Percentiles rank a stretch among this genome's conserved stretches.
Evolutionary conservation across 352 stramenopile genomes (phyloP).

Genomic region (Globisporangium lucens): DNA sequence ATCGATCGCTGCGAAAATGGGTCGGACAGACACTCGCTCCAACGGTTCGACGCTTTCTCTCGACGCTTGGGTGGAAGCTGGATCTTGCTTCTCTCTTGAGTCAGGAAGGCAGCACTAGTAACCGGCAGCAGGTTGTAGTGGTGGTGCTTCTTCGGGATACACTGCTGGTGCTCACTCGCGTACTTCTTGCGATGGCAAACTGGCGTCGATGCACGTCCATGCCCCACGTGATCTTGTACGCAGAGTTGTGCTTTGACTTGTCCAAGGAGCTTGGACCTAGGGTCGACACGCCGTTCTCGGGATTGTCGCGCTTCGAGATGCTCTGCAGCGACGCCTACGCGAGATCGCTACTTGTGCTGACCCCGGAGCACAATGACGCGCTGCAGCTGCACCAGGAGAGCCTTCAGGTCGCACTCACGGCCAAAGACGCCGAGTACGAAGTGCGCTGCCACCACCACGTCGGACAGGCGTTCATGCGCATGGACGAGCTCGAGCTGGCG

Average conservation of each 20-base stretch:
- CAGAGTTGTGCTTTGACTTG: slow-evolving; percentile 45
- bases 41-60: slow-evolving; percentile 12
- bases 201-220: slow-evolving; percentile 47
- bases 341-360: slow-evolving; percentile 31
- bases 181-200: slow-evolving; percentile 40
- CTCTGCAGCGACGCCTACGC: slow-evolving; percentile 42
- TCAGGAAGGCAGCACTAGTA: not conserved
- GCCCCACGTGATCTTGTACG: slow-evolving; percentile 31
- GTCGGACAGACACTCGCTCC: slow-evolving; percentile 17
- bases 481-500: slow-evolving; percentile 37
- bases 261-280: slow-evolving; percentile 26
- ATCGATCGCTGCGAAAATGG: slow-evolving; percentile 15
- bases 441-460: slow-evolving; percentile 39
- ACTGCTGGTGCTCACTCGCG: slow-evolving; percentile 37
- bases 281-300: slow-evolving; percentile 1
- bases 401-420: slow-evolving; percentile 34
- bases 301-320: slow-evolving; percentile 38
- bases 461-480: slow-evolving; percentile 29
- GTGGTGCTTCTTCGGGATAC: slow-evolving; percentile 33
- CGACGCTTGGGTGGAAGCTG: not conserved
- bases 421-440: slow-evolving; percentile 38
- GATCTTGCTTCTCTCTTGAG: not conserved
- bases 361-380: slow-evolving; percentile 31
- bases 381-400: slow-evolving; percentile 45
- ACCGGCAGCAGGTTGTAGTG: slow-evolving; percentile 3